Evolutionary conservation across 2,329 filamentous ascomycete genomes (phyloP).

Genomic region (Knoxdaviesia capensis): DNA sequence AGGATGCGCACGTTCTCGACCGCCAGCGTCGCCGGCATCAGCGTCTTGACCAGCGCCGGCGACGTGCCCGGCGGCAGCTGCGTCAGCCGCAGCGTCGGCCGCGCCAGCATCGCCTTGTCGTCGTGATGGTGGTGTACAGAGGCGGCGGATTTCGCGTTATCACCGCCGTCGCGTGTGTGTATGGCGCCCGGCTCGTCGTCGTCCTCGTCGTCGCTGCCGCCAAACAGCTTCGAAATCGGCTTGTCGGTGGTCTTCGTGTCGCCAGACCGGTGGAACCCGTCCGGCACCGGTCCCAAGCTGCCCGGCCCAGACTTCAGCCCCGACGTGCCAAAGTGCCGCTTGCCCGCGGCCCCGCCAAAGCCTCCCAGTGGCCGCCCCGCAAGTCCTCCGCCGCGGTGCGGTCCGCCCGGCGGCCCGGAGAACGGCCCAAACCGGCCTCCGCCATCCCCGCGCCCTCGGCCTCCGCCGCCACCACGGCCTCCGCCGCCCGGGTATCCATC

Average conservation of each 20-base stretch:
- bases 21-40: slow-evolving; percentile 36
- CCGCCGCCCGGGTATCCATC: slow-evolving; percentile 23
- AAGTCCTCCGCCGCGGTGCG: no score
- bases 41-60: slow-evolving; percentile 35
- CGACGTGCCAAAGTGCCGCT: slow-evolving; percentile 45
- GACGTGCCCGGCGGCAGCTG: slow-evolving; percentile 41
- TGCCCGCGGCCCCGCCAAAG: slow-evolving; percentile 15
- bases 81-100: slow-evolving; percentile 40
- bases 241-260: slow-evolving; percentile 16
- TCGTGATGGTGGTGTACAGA: no score
- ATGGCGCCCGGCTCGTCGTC: no score
- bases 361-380: background rate
- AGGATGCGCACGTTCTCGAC: slow-evolving; percentile 59
- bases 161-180: no score
- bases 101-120: slow-evolving; percentile 39
- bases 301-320: slow-evolving; percentile 39
- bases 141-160: no score
- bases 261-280: slow-evolving; percentile 13
- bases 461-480: background rate
- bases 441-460: background rate
- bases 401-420: no score
- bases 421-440: background rate
- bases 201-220: slow-evolving; percentile 42
- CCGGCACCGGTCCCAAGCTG: slow-evolving; percentile 34
- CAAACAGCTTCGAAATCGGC: slow-evolving; percentile 45